Conservation (phyloP, 805 yeast genomes). For the Brettanomyces nanus region DNA sequence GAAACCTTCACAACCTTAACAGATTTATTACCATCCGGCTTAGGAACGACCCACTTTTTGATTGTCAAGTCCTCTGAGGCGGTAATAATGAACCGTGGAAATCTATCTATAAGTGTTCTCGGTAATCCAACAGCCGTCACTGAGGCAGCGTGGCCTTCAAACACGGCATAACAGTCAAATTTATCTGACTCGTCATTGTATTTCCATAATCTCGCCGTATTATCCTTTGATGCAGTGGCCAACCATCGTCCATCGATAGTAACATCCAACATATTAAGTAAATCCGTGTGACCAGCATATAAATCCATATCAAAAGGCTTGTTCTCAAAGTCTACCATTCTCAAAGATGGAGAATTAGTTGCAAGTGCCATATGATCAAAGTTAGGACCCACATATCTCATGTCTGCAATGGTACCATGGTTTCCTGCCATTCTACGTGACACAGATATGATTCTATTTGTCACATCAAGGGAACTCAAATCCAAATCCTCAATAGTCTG, state of each 20-base stretch:
- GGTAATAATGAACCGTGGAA: conserved; percentile 69
- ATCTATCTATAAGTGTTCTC: conserved; percentile 31
- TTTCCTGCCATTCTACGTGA: conserved; percentile 72
- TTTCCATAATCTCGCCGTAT: conserved; percentile 77
- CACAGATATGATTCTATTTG: conserved; percentile 31
- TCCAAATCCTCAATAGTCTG: conserved; percentile 53
- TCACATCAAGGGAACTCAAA: conserved; percentile 20
- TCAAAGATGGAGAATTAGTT: conserved; percentile 83
- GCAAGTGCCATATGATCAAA: conserved; percentile 65
- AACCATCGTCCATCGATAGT: conserved; percentile 82
- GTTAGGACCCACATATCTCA: conserved; percentile 65
- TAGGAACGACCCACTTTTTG: conserved; percentile 76
- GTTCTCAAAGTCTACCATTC: conserved; percentile 59
- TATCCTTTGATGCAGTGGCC: conserved; percentile 87
- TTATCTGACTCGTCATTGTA: conserved; percentile 35
- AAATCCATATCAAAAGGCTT: conserved; percentile 53
- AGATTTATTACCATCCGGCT: conserved; percentile 14
- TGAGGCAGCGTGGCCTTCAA: conserved; percentile 81
- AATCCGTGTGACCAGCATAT: conserved; percentile 77
- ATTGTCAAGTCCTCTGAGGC: conserved; percentile 81
- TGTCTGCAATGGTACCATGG: conserved; percentile 92
- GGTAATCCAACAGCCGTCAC: conserved; percentile 79
- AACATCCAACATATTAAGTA: conserved; percentile 72
- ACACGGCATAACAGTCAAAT: conserved; percentile 47
- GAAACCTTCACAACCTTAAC: conserved; percentile 43